phyloP scores from a whole-genome alignment of 2,329 filamentous ascomycete species.

The Calonectria montana region DNA sequence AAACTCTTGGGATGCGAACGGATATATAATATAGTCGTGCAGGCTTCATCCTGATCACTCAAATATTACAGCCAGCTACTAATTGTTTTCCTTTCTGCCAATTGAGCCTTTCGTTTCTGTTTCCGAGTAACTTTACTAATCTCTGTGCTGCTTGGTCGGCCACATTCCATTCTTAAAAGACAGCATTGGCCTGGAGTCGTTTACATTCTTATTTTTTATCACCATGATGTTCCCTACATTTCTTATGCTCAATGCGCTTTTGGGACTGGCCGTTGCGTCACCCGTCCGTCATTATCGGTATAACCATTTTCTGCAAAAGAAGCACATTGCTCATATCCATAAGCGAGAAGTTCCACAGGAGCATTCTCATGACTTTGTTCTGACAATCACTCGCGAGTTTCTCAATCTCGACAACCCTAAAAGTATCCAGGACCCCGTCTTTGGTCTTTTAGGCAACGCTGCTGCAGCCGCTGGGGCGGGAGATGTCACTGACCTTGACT shows the following conservation, averaged over 20 bases:
- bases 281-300: slow-evolving; percentile 18
- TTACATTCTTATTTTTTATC: background rate
- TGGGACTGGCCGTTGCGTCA: slow-evolving; percentile 32
- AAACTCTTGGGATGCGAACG: background rate
- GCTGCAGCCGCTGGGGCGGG: slow-evolving; percentile 57
- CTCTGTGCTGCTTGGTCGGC: background rate
- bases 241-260: slow-evolving; percentile 14
- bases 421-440: slow-evolving; percentile 63
- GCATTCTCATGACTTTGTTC: slow-evolving; percentile 64
- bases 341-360: slow-evolving; percentile 65
- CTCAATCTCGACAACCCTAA: slow-evolving; percentile 63
- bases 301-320: background rate
- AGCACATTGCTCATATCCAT: slow-evolving; percentile 2
- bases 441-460: slow-evolving; percentile 57
- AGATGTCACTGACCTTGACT: slow-evolving; percentile 54
- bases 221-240: slow-evolving; percentile 31
- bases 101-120: background rate
- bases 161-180: background rate
- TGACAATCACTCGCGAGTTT: slow-evolving; percentile 56
- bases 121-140: background rate
- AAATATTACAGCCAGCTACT: background rate
- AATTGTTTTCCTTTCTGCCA: background rate
- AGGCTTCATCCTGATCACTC: background rate
- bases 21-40: background rate
- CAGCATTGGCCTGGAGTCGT: background rate